phyloP scores from a whole-genome alignment of 1,284 basidiomycete genomes.

The Ustilago nuda region DNA sequence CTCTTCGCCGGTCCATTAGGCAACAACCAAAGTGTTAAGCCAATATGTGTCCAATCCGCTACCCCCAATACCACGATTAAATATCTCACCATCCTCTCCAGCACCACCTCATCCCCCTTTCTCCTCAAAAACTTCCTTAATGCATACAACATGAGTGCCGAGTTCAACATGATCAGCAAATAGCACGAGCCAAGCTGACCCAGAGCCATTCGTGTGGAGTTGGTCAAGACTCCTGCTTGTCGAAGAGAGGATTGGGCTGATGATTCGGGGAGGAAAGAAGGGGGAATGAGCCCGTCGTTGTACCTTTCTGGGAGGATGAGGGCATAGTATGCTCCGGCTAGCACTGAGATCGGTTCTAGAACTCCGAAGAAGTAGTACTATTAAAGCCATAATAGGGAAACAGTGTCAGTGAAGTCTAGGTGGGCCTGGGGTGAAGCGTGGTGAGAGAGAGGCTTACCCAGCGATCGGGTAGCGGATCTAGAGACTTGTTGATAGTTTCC shows the following conservation, averaged over 20 bases:
- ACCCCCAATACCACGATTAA: conserved; percentile 55
- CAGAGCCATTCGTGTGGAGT: conserved; percentile 47
- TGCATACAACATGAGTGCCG: conserved; percentile 50
- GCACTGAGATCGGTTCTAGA: conserved; percentile 56
- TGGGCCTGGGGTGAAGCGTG: neutral
- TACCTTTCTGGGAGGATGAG: conserved; percentile 52
- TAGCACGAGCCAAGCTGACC: conserved; percentile 61
- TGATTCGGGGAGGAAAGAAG: conserved; percentile 34
- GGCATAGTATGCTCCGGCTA: conserved; percentile 53
- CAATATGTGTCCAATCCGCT: conserved; percentile 64
- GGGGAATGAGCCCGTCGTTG: conserved; percentile 53
- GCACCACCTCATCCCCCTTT: conserved; percentile 17
- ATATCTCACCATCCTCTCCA: conserved; percentile 45
- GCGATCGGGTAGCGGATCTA: conserved; percentile 41
- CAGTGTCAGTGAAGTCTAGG: neutral
- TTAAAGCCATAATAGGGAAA: neutral
- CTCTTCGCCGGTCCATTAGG: conserved; percentile 45
- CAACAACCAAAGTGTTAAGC: conserved; percentile 53
- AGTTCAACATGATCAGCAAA: conserved; percentile 61
- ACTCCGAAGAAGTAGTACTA: conserved; percentile 62
- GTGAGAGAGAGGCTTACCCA: conserved; percentile 27
- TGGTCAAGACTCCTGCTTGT: conserved; percentile 26
- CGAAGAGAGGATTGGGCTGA: conserved; percentile 29
- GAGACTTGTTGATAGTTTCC: neutral
- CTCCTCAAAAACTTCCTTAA: conserved; percentile 33